Evolutionary conservation across 306 rosid genomes (phyloP), one percentile per base, ranked within the genome.

Genomic region (Begonia loranthoides): DNA sequence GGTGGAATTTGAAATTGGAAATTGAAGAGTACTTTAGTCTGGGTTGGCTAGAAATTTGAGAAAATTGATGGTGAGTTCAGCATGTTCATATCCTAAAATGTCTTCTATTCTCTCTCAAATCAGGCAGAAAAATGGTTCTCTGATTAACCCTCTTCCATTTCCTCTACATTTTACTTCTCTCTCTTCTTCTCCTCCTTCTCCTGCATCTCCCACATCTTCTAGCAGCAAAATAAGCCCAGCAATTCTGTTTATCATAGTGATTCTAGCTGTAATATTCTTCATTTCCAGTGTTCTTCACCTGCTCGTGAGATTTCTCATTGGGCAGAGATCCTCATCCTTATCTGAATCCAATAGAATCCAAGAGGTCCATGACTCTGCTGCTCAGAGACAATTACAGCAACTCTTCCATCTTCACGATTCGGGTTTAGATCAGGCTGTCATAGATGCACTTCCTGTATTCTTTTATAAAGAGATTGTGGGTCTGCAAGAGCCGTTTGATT

Each of bases 301-400:
- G 56, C 61, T 89, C 41, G 55, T 85, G 3, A 69, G 90, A 76
- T 74, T 78, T 38, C 59, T 79, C 10, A 57, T 71, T n/a, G 79
- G 74, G 68, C 55, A 68, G 13, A 60, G 79, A 15, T 38, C 87
- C 39, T 68, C 88, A 10, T 43, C 47, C 47, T 62, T 85, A 16
- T 76, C 57, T 34, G 75, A 70, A 14, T 76, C 96, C 58, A 81
- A 67, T 52, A 56, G 84, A 60, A 71, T 56, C 63, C 62, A 45
- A 36, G 89, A 79, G 63, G 17, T 68, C 58, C 60, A 72, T 9
- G 70, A 67, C 44, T 66, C 86, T 12, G 67, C 68, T 74, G 67
- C 68, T 43, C 95, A 74, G 38, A 82, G 97, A 28, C 97, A 89
- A 77, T 95, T 89, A 59, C 87, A 83, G 11, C 90, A 89, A 41